A percentile compares a stretch with the other conserved stretches of the same genome.
phyloP scores from a whole-genome alignment of 805 yeast genomes.

The Starmerella geochares region DNA sequence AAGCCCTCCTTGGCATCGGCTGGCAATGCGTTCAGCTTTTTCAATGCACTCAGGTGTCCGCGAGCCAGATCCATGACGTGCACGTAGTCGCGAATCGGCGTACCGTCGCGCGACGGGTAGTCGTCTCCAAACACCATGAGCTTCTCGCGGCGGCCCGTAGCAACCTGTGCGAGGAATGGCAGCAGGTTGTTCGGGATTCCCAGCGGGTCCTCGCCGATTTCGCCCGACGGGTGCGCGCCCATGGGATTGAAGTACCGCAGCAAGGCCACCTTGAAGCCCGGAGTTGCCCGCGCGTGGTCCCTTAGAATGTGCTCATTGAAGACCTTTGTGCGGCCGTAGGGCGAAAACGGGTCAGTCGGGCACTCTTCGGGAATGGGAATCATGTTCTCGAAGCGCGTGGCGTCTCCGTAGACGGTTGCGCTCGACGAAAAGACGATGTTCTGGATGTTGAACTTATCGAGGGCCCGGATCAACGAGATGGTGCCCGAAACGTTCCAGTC shows the following conservation, averaged over 20 bases:
- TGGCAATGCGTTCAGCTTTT: conserved; percentile 38
- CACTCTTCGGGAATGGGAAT: conserved; percentile 72
- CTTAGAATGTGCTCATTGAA: conserved; percentile 52
- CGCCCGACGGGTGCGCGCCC: conserved; percentile 76
- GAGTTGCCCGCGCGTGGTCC: conserved; percentile 41
- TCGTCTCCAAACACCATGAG: conserved; percentile 63
- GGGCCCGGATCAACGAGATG: conserved; percentile 44
- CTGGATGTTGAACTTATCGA: conserved; percentile 40
- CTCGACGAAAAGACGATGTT: conserved; percentile 64
- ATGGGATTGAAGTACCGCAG: conserved; percentile 75
- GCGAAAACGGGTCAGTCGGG: conserved; percentile 64
- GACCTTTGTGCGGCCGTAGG: conserved; percentile 66
- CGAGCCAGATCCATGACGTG: conserved; percentile 71
- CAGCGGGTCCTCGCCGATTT: conserved; percentile 69
- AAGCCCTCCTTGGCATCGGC: conserved; percentile 35
- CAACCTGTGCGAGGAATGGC: conserved; percentile 70
- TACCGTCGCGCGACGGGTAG: conserved; percentile 63
- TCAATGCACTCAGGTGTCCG: conserved; percentile 66
- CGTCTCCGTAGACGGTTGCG: conserved; percentile 80
- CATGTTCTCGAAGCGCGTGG: conserved; percentile 57
- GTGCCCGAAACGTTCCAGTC: conserved; percentile 61
- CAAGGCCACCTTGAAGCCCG: conserved; percentile 40
- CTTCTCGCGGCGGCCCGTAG: conserved; percentile 57
- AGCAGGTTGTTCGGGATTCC: conserved; percentile 69
- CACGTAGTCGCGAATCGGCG: conserved; percentile 72